Evolutionary conservation across 768 basidiomycete genomes (phyloP), one percentile per base, ranked within the genome.

Genomic region (Suillus variegatus): DNA sequence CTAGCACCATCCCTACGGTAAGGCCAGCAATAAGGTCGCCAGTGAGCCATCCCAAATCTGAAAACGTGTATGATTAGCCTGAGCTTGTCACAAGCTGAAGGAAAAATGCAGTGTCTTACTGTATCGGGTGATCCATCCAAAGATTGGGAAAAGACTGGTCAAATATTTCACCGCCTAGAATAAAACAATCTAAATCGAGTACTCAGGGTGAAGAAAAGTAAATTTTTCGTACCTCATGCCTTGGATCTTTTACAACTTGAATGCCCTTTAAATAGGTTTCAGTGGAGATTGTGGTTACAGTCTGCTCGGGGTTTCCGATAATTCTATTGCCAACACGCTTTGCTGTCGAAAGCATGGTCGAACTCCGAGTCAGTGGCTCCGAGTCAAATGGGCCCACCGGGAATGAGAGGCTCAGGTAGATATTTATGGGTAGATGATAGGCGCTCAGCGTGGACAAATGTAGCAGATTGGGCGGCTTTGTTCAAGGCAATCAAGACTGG

Each of bases 1-100:
- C 95, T 56, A 98, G 82, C 13, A 99, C 97, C 71, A 97, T 90
- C 32, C 97, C 97, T 67, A 99, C 94, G 0, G 97, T 98, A 49
- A 99, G 76, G 63, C 91, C 95, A 66, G 95, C 94, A 71, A 97
- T 88, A 22, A 97, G 70, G 78, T 98, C 95, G 35, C 95, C 94
- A 25, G 86, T 82, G 16, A 93, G 75, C 95, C 95, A 96, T 40
- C 87, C 89, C 44, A 87, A 60, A 74, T 93, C 91, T 92, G 62
- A 25, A 41, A 16, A 20, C 4, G 4, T 41, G 64, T n/a, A 41
- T 35, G 62, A 43, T 35, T 64, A 20, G 35, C 6, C 1, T 13
- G 6, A 13, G 52, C 60, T 28, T 63, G 51, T 32, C 22, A 25
- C 32, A 32, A 32, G 32, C 5, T 32, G 32, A 25, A 9, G 28